These are phyloP conservation scores for Breynia disticha DNA, from an alignment of 441 rosid species.

Conservation along the genomic window DNA sequence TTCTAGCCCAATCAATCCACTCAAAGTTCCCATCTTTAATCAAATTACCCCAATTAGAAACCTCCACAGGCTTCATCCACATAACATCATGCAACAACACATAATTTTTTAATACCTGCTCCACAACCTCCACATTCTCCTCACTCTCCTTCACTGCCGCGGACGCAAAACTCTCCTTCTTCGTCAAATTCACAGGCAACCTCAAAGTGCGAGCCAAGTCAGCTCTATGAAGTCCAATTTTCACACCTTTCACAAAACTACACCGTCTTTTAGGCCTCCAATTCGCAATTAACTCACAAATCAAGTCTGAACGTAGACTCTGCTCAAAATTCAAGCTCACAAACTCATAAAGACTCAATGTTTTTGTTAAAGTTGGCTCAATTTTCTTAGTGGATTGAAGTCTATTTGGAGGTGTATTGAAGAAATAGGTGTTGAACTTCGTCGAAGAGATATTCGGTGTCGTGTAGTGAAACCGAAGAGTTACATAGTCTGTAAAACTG, in stretches of 20 bases:
- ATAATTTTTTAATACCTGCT: slow-evolving; percentile 60
- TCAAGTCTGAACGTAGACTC: slow-evolving; percentile 38
- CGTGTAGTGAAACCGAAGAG: too few relatives aligned
- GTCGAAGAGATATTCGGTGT: too few relatives aligned
- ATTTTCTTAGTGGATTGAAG: too few relatives aligned
- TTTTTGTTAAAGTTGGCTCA: too few relatives aligned
- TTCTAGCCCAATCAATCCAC: slow-evolving; percentile 66
- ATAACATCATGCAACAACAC: slow-evolving; percentile 64
- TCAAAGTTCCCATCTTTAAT: slow-evolving; percentile 61
- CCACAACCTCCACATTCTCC: slow-evolving; percentile 40
- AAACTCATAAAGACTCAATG: slow-evolving; percentile 78
- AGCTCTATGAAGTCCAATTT: slow-evolving; percentile 50
- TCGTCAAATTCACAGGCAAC: slow-evolving; percentile 26
- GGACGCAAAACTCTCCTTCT: slow-evolving; percentile 29
- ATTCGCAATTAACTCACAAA: slow-evolving; percentile 52
- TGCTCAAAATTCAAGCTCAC: slow-evolving; percentile 54
- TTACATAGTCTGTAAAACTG: too few relatives aligned
- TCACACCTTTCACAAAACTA: slow-evolving; percentile 50
- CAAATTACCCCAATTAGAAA: slow-evolving; percentile 26
- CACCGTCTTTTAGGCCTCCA: slow-evolving; percentile 25
- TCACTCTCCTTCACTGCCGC: slow-evolving; percentile 23
- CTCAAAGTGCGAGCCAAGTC: slow-evolving; percentile 75
- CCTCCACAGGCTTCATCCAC: slow-evolving; percentile 63
- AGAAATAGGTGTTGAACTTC: too few relatives aligned
- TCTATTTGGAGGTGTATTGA: too few relatives aligned